Evolutionary conservation across 768 basidiomycete species (phyloP), one percentile per base, ranked within the genome.

Genomic region (Leccinum subgranulosum): DNA sequence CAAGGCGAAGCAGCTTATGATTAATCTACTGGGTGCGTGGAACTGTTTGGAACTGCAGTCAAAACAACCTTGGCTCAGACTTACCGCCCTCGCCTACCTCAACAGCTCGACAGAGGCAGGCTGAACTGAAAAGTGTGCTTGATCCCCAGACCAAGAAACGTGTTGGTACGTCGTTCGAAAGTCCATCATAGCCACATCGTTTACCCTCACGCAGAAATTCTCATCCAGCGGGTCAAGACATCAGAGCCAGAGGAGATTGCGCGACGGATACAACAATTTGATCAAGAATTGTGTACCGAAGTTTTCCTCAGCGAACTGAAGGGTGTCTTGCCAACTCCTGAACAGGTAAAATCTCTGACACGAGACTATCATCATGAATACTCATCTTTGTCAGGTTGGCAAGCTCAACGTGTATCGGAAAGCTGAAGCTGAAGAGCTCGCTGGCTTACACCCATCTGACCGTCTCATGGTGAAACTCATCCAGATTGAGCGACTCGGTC

Each of bases 401-500:
- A 94, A 94, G 74, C 83, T 96, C 28, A 94, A 92, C 66, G 82
- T 92, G 3, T 92, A 95, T 68, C 86, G 90, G 54, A 92, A 88
- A 64, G 84, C 93, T n/a, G 86, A 86, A 58, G 81, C 86, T 12
- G 90, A 87, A 64, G 94, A 97, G 63, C 83, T 99, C 12, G 87
- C 85, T 43, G 84, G 83, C 29, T 78, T 99, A n/a, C 95, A 98
- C 73, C 87, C 90, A 19, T 90, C 97, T 17, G 97, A 99, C 74
- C 86, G 97, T 31, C 82, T 99, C 49, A 94, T 99, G 92, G 94
- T 99, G 25, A 90, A 95, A 60, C 79, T 98, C 36, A 97, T 98
- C 65, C 93, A 97, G 71, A 94, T 98, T 27, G 85, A 96, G 45
- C 87, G 93, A 34, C 78, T 99, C 10, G 82, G 80, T 10, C 90